Evolutionary conservation across 352 stramenopile genomes (phyloP).

Genomic region (Halophytophthora batemanensis): DNA sequence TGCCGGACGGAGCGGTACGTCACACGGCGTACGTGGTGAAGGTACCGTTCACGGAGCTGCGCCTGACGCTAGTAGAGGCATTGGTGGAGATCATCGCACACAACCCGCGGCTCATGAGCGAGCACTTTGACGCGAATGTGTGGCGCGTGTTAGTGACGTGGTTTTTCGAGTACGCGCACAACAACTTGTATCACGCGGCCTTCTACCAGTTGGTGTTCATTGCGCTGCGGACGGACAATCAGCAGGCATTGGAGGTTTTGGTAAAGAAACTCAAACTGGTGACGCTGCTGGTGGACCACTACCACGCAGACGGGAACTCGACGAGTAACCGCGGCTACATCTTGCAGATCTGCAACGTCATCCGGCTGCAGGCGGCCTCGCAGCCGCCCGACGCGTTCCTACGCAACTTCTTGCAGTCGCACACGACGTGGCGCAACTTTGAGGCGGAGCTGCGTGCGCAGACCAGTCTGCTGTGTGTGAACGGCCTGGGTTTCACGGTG

Average conservation of each 20-base stretch:
- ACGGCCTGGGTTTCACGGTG: conserved; percentile 74
- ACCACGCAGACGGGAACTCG: conserved; percentile 48
- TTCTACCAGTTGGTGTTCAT: conserved; percentile 91
- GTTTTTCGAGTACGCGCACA: conserved; percentile 92
- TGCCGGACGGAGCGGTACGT: conserved; percentile 62
- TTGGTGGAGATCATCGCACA: conserved; percentile 85
- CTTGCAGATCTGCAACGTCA: conserved; percentile 86
- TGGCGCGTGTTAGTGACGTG: conserved; percentile 86
- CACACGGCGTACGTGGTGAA: conserved; percentile 89
- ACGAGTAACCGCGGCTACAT: conserved; percentile 88
- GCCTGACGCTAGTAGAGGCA: conserved; percentile 78
- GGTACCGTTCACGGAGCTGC: conserved; percentile 88
- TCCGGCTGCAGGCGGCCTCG: conserved; percentile 85
- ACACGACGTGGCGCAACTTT: conserved; percentile 82
- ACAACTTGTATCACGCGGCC: conserved; percentile 87
- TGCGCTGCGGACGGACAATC: conserved; percentile 81
- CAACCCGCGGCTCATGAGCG: conserved; percentile 64
- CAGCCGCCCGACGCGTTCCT: conserved; percentile 87
- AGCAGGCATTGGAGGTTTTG: conserved; percentile 71
- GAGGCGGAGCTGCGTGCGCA: conserved; percentile 59
- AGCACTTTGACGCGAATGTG: conserved; percentile 77
- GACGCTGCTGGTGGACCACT: conserved; percentile 81
- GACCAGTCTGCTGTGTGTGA: conserved; percentile 51
- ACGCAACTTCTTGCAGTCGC: conserved; percentile 86
- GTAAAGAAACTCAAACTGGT: conserved; percentile 89